Evolutionary conservation across 176 grass and related monocot genomes (phyloP), one percentile per base, ranked within the genome.

Genomic region (Lolium rigidum): DNA sequence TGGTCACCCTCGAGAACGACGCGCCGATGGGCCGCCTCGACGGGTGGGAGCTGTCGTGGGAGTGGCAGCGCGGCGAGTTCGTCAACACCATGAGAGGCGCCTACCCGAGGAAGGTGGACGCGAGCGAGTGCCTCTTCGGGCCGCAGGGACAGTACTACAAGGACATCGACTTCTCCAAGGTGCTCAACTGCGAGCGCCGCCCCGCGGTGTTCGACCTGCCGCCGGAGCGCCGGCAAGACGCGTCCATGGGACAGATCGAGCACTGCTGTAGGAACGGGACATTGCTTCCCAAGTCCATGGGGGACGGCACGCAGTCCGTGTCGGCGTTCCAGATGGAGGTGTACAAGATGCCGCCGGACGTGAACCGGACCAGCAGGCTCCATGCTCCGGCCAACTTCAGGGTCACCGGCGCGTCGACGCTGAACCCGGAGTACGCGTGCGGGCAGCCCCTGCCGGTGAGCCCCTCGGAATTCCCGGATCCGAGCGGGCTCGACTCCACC

Each of bases 251-350:
- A 0, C 26, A n/a, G 70, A 77, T 95, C 72, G 12, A 82, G 9
- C 83, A 81, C 78, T 95, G 95, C 87, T 97, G 95, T 81, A 74
- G 95, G 55, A 97, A 97, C 62, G 95, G 95, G 64, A 97, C 92
- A 41, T 57, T 97, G 54, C 80, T 94, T 44, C 95, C 95, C 52
- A 89, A 81, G 73, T 49, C 77, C 82, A 92, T 97, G 89, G 89
- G 85, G 87, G 89, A 91, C 38, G 78, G 11, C 11, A 90, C 64
- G 71, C 92, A 88, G 61, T 86, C 89, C 81, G 77, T 63, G 65
- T 94, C 95, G 11, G 90, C 95, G 18, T 97, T 97, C 87, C 95
- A 93, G 84, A 90, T 97, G 81, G 80, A 86, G 78, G 95, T 97
- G 51, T 97, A 84, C 95, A 97, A 97, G 90, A 94, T 97, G 95